These are phyloP conservation scores for Clavispora carvajalis DNA, from an alignment of 805 yeast genomes.

Conservation along the genomic window DNA sequence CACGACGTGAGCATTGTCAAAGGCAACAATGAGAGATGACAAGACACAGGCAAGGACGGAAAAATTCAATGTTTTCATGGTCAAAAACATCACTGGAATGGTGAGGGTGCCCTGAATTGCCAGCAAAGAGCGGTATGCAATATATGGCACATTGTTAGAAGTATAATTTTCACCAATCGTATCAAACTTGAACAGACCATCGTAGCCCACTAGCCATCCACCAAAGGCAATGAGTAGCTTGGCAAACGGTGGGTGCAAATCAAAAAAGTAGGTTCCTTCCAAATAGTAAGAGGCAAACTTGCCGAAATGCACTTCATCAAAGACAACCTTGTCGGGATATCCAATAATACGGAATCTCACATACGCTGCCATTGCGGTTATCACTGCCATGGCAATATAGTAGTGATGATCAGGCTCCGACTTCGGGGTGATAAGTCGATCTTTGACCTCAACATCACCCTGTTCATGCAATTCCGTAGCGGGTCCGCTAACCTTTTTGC, in stretches of 20 bases:
- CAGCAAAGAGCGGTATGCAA: constrained; percentile 73
- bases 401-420: constrained; percentile 27
- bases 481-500: constrained; percentile 15
- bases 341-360: constrained; percentile 60
- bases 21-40: constrained; percentile 68
- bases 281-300: constrained; percentile 81
- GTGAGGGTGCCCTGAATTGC: constrained; percentile 80
- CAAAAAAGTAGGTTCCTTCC: constrained; percentile 89
- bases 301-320: constrained; percentile 86
- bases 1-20: constrained; percentile 86
- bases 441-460: constrained; percentile 1
- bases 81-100: constrained; percentile 77
- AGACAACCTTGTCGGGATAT: constrained; percentile 70
- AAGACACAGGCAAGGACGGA: constrained; percentile 74
- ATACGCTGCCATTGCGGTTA: constrained; percentile 40
- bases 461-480: background rate
- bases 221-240: constrained; percentile 85
- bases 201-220: constrained; percentile 85
- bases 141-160: constrained; percentile 75
- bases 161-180: constrained; percentile 80
- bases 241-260: constrained; percentile 97
- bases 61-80: constrained; percentile 80
- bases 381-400: constrained; percentile 28
- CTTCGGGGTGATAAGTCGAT: background rate
- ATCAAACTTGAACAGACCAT: constrained; percentile 90